These are phyloP conservation scores for Drosera spatulata DNA, from an alignment of 179 eudicot species.

Conservation along the genomic window DNA sequence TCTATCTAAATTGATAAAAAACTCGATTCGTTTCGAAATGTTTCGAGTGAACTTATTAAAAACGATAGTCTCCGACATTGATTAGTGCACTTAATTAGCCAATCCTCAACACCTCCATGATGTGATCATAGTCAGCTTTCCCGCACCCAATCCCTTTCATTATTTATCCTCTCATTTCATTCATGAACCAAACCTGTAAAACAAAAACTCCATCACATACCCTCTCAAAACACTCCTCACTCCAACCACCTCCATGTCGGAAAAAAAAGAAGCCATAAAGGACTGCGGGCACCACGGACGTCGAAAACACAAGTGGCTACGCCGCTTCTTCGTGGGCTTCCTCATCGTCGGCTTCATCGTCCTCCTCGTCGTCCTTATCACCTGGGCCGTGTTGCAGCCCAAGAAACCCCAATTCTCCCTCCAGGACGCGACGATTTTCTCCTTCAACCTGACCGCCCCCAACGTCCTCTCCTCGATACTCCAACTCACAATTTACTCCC, in stretches of 20 bases:
- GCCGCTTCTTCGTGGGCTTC: constrained; percentile 7
- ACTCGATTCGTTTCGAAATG: too few relatives aligned
- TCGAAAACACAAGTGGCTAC: constrained; percentile 12
- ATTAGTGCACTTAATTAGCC: too few relatives aligned
- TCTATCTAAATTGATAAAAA: too few relatives aligned
- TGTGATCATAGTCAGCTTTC: too few relatives aligned
- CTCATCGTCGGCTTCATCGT: constrained; percentile 17
- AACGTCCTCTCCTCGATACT: constrained; percentile 43
- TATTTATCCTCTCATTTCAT: too few relatives aligned
- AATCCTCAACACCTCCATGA: too few relatives aligned
- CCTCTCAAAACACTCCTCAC: neutral
- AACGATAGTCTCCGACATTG: too few relatives aligned
- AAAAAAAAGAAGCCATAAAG: constrained; percentile 2
- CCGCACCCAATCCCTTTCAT: too few relatives aligned
- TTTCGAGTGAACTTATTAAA: too few relatives aligned
- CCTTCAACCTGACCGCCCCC: constrained; percentile 54
- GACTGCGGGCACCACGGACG: constrained; percentile 49
- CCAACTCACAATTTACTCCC: constrained; percentile 57
- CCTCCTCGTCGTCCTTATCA: constrained; percentile 32
- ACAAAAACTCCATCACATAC: too few relatives aligned
- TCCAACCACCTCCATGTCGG: constrained; percentile 1
- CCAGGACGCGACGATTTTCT: constrained; percentile 71
- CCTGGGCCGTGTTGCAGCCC: constrained; percentile 60
- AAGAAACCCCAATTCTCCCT: constrained; percentile 48
- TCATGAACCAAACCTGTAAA: too few relatives aligned